Evolutionary conservation across 2,329 filamentous ascomycete species (phyloP).

Genomic region (Sordariomycetes sp.): DNA sequence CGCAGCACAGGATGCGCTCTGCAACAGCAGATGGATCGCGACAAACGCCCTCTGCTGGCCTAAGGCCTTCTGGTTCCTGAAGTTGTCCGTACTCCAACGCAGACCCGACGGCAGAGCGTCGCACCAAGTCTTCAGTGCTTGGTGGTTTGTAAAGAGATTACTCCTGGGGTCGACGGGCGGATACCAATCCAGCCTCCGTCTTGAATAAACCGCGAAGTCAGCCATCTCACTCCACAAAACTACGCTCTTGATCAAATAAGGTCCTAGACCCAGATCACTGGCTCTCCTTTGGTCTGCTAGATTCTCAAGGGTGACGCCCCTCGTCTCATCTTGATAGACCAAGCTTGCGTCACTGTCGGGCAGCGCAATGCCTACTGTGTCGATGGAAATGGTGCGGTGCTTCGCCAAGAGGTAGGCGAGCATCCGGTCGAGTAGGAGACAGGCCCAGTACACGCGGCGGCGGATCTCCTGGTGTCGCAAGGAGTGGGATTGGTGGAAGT

Average conservation of each 20-base stretch:
- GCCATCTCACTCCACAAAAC: conserved; percentile 10
- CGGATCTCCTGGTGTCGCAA: conserved; percentile 14
- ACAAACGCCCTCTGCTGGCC: conserved; percentile 10
- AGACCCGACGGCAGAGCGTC: conserved; percentile 8
- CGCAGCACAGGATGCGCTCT: conserved; percentile 11
- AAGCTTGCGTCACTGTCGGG: conserved; percentile 9
- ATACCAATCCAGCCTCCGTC: conserved; percentile 5
- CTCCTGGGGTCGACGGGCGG: conserved; percentile 7
- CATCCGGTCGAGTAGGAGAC: conserved; percentile 7
- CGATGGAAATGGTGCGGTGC: conserved; percentile 5
- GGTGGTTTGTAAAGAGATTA: conserved; percentile 1
- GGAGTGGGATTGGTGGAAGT: conserved; percentile 12
- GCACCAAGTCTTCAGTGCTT: conserved; percentile 7
- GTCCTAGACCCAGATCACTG: conserved; percentile 9
- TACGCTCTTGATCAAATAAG: conserved; percentile 10
- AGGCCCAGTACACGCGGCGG: conserved; percentile 16
- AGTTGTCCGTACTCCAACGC: conserved; percentile 8
- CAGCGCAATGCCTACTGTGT: conserved; percentile 7
- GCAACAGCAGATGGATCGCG: conserved; percentile 13
- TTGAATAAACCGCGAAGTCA: conserved; percentile 7
- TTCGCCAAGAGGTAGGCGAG: conserved; percentile 9
- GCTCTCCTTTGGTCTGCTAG: conserved; percentile 6
- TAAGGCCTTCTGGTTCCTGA: conserved; percentile 7
- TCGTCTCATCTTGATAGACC: conserved; percentile 8
- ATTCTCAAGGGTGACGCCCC: conserved; percentile 7